A percentile compares a stretch with the other conserved stretches of the same genome.
Conservation (phyloP, 192 early-diverging fungal species). For the Coemansia sp. region DNA sequence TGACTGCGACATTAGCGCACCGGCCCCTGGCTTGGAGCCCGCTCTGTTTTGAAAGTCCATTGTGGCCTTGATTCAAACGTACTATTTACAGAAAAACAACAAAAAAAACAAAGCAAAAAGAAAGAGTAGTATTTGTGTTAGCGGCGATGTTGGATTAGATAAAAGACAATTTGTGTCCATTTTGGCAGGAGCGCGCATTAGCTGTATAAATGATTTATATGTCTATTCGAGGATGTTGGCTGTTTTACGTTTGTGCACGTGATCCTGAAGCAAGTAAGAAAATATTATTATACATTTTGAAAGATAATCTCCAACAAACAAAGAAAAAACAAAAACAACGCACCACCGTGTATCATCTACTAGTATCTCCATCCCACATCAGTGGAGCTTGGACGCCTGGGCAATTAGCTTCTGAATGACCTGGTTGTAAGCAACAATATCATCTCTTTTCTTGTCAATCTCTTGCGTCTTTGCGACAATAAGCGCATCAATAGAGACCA, state of each 20-base stretch:
- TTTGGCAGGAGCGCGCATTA: no score
- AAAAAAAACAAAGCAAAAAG: background rate
- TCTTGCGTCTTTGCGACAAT: conserved; percentile 18
- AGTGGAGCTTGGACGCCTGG: conserved; percentile 43
- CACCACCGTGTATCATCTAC: no score
- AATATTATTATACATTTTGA: background rate
- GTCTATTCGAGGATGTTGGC: background rate
- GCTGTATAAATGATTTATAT: background rate
- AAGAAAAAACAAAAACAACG: background rate
- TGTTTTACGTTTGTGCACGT: background rate
- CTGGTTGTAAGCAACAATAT: conserved; percentile 42
- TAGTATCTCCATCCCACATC: background rate
- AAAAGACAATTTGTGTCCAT: no score
- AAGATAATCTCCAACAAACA: background rate
- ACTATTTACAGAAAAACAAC: background rate
- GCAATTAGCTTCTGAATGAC: conserved; percentile 48
- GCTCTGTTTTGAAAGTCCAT: conserved; percentile 87
- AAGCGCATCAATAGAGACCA: conserved; percentile 23
- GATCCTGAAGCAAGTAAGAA: background rate
- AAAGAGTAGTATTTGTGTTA: background rate
- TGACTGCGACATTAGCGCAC: conserved; percentile 77
- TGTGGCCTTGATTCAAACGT: background rate
- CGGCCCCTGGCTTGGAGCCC: conserved; percentile 87
- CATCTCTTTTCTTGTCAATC: conserved; percentile 28
- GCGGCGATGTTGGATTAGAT: no score